These are phyloP conservation scores for Termitomyces sp. DNA, from an alignment of 768 basidiomycete species.

Conservation along the genomic window DNA sequence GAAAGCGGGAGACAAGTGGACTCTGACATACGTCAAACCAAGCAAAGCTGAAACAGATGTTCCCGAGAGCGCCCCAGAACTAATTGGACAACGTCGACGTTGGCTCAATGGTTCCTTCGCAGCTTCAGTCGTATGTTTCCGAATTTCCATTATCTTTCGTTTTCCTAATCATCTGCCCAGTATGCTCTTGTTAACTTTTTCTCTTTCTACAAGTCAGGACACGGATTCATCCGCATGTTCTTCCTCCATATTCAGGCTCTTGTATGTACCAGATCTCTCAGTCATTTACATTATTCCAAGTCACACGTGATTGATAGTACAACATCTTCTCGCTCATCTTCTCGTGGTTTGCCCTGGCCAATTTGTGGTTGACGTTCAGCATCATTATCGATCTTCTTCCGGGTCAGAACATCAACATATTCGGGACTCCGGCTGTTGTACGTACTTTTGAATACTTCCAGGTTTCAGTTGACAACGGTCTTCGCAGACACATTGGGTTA, in stretches of 20 bases:
- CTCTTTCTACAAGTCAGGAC: slow-evolving; percentile 79
- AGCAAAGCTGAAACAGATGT: slow-evolving; percentile 96
- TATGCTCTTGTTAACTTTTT: slow-evolving; percentile 94
- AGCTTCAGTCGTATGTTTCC: slow-evolving; percentile 69
- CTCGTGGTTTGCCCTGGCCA: slow-evolving; percentile 90
- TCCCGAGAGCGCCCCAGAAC: slow-evolving; percentile 85
- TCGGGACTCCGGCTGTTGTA: slow-evolving; percentile 68
- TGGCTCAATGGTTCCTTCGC: slow-evolving; percentile 98
- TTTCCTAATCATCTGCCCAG: slow-evolving; percentile 27
- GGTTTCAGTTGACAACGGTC: neutral
- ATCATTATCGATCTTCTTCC: slow-evolving; percentile 91
- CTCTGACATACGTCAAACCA: slow-evolving; percentile 85
- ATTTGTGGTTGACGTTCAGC: slow-evolving; percentile 92
- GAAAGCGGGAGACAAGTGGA: slow-evolving; percentile 84
- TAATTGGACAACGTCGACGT: slow-evolving; percentile 92
- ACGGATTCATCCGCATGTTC: slow-evolving; percentile 90
- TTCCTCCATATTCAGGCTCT: slow-evolving; percentile 93
- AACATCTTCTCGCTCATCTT: slow-evolving; percentile 82
- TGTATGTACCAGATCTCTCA: slow-evolving; percentile 35
- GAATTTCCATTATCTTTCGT: neutral
- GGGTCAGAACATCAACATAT: slow-evolving; percentile 44
- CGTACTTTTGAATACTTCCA: slow-evolving; percentile 20
- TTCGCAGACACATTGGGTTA: slow-evolving; percentile 82
- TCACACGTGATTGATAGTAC: slow-evolving; percentile 43
- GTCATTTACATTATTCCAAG: neutral